Percentiles rank a stretch among this genome's conserved stretches.
phyloP scores from a whole-genome alignment of 768 basidiomycete genomes.

The Pisolithus marmoratus region DNA sequence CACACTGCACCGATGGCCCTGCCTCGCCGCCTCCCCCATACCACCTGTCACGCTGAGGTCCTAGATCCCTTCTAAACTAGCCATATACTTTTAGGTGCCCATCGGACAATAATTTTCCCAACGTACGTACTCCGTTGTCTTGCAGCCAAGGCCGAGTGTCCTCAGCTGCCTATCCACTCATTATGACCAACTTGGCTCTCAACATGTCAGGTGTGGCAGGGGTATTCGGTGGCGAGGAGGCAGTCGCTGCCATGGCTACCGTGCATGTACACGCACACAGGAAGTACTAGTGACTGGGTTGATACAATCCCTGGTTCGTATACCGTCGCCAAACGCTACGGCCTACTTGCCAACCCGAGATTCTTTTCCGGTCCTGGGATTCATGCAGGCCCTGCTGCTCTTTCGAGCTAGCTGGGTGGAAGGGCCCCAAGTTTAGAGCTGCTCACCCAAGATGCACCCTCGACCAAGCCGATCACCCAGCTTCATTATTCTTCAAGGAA shows the following conservation, averaged over 20 bases:
- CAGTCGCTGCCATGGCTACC: slow-evolving; percentile 29
- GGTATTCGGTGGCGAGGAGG: too few relatives aligned
- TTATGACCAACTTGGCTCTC: slow-evolving; percentile 2
- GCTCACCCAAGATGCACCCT: slow-evolving; percentile 28
- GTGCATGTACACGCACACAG: slow-evolving; percentile 30
- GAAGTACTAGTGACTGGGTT: slow-evolving; percentile 32
- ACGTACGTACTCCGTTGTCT: not conserved
- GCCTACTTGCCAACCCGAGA: too few relatives aligned
- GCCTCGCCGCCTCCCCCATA: too few relatives aligned
- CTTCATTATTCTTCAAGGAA: slow-evolving; percentile 22
- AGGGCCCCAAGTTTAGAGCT: too few relatives aligned
- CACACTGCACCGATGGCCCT: too few relatives aligned
- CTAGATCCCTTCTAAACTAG: not conserved
- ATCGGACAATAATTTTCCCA: not conserved
- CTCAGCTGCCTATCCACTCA: slow-evolving; percentile 13
- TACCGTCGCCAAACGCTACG: slow-evolving; percentile 28
- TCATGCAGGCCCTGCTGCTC: too few relatives aligned
- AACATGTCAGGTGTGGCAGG: not conserved
- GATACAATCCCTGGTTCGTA: slow-evolving; percentile 36
- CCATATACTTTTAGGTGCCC: not conserved
- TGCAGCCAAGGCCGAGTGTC: slow-evolving; percentile 20
- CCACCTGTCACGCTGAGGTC: too few relatives aligned
- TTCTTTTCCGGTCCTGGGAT: too few relatives aligned
- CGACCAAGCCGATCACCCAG: slow-evolving; percentile 27
- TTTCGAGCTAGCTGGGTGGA: too few relatives aligned